Evolutionary conservation across 331 rosid species (phyloP), one percentile per base, ranked within the genome.

Genomic region (Rhamnella rubrinervis): DNA sequence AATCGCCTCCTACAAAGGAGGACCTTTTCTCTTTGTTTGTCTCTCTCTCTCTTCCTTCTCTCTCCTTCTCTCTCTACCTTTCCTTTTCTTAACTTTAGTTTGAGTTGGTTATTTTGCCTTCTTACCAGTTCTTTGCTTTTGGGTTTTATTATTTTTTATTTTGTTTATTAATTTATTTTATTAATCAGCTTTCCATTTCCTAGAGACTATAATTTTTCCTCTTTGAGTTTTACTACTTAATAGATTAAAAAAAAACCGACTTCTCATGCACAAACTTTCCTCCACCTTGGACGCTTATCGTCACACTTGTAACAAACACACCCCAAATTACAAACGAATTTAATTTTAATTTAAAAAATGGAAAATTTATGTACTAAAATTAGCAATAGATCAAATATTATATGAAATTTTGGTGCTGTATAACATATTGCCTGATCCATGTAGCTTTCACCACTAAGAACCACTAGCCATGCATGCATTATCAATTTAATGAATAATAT

Each of bases 1-100:
- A 79, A 73, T 71, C 86, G 72, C 77, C 89, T 85, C 95, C 90
- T 80, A 81, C 81, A 84, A 89, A 84, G 72, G 70, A 74, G 96
- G 93, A 67, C 61, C 58, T 46, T 73, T 28, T 75, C 62, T 55
- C 73, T 56, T 52, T 65, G 41, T 78, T 72, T 37, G 66, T 51
- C 61, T 53, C 49, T 80, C 73, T 68, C 72, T 59, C 66, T 47
- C 7, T 21, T 13, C 47, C 8, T 8, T 23, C 52, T 61, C 26
- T 61, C 75, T 13, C 47, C 8, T 8, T 23, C 52, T 61, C 26
- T 61, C 75, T 55, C 64, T 20, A 51, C 40, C 28, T 70, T 52
- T 58, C 49, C 49, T 44, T 44, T 78, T 20, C 80, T 60, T 87
- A 74, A 82, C 85, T 81, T 3, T 92, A 65, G 81, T 78, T 74